Base-by-base conservation (phyloP, 805 yeast species). In the Tetrapisispora namnaoensis region DNA sequence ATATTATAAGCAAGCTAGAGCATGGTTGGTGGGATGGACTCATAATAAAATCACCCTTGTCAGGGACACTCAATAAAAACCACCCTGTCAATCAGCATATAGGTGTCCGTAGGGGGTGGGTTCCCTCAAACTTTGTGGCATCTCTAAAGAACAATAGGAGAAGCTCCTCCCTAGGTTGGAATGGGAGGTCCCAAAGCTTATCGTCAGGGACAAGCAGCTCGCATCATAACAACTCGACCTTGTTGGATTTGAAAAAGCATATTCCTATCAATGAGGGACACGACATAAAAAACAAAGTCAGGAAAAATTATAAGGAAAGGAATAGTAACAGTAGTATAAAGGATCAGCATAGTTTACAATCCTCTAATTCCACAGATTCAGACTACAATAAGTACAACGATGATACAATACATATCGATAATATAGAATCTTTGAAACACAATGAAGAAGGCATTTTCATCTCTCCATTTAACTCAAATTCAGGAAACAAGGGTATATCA, bases 21-120 rank as follows among this genome's bases (percentile, higher is more conserved):
- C 63, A 79, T 2, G 86, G 88, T 2, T 88, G 95, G 96, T 86
- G 95, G 93, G 95, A 88, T 63, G 95, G 96, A 11, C 72, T 83
- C 17, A 54, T 70, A 1, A 40, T 56, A 4, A 13, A 16, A 3
- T n/a, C 16, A 7, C 18, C 43, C 55, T 56, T 36, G 45, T 57
- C 50, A 48, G n/a, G 16, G 16, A 34, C 6, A 8, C 5, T 11
- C 10, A 38, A 14, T 10, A 30, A 18, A 38, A 39, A 16, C 16
- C 60, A 10, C 16, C 24, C 4, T 17, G 22, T n/a, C 4, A 18
- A 28, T 18, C 36, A n/a, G 9, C 28, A 28, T n/a, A 76, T 76
- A 27, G 65, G 70, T 4, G 63, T 75, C 4, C 58, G 61, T 35
- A 73, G 95, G 59, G 96, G 96, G 56, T 87, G 95, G 95, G 86